phyloP scores from a whole-genome alignment of 345 rosid species.

The Xanthoceras sorbifolium region DNA sequence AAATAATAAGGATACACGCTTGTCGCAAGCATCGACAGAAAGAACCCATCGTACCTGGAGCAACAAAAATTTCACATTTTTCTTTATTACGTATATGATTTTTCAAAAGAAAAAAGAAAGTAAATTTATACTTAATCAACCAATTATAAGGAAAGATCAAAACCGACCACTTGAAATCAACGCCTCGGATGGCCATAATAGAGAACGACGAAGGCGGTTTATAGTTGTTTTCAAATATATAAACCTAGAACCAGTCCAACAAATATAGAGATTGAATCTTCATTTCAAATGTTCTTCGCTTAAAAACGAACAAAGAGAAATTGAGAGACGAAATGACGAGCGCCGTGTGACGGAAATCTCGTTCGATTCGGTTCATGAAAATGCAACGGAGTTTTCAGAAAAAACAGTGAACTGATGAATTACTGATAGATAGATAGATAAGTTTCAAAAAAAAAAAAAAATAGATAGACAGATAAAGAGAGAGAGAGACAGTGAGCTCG shows the following conservation, averaged over 20 bases:
- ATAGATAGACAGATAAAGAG: too few species aligned
- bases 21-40: slow-evolving; percentile 98
- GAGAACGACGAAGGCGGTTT: not conserved
- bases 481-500: not conserved
- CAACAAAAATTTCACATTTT: slow-evolving; percentile 9
- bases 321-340: not conserved
- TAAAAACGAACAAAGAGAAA: not conserved
- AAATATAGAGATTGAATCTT: not conserved
- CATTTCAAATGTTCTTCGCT: slow-evolving; percentile 1
- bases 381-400: not conserved
- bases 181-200: slow-evolving; percentile 91
- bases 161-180: slow-evolving; percentile 93
- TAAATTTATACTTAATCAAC: not conserved
- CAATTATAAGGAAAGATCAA: slow-evolving; percentile 7
- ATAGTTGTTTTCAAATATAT: not conserved
- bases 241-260: slow-evolving; percentile 22
- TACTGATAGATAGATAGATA: too few species aligned
- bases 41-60: slow-evolving; percentile 98
- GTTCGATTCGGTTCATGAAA: slow-evolving; percentile 1
- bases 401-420: not conserved
- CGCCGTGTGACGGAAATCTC: not conserved
- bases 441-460: too few species aligned
- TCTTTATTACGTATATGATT: not conserved
- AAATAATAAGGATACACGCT: slow-evolving; percentile 78
- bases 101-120: not conserved